Base-by-base conservation (phyloP, 2,329 filamentous ascomycete species). In the Periconia sp. region DNA sequence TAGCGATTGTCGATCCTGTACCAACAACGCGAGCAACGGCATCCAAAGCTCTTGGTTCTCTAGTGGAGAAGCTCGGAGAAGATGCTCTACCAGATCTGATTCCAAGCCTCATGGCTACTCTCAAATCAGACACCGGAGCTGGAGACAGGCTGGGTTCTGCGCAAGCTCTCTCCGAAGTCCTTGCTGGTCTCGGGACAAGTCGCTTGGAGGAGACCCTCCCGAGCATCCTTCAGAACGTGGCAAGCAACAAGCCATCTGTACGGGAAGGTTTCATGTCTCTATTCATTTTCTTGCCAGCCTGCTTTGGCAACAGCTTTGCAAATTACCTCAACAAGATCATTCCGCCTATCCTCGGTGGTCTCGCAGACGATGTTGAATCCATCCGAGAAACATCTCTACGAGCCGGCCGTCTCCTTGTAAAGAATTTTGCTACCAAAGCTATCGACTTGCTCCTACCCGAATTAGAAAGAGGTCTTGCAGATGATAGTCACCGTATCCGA, bases 251-350 rank as follows among this genome's bases (percentile, higher is more conserved):
- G 72, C 70, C 94, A 13, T 85, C 91, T 40, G 90, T 99, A 52
- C 86, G 94, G 60, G 94, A 99, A 78, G 94, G 94, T 32, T 99
- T 99, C 77, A 99, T 99, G 94, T 96, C 94, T 6, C 81, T 99
- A 28, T 99, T 99, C 74, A 97, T 99, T 56, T 99, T 96, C 81
- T 84, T 99, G 75, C 94, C 94, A 10, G 94, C 96, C 39, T 99
- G 94, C 74, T 99, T 99, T 62, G 94, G 94, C 63, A 99, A 99
- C 79, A 95, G 92, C 70, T 99, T 99, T 65, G 88, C 94, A 57
- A 91, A 90, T 66, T 99, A 99, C 65, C 86, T 99, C 48, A 89
- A 86, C 73, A 91, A 86, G 66, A 96, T 99, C 61, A 96, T 99
- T 59, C 95, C 94, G 13, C 88, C 94, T 15, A 97, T 99, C 61